Evolutionary conservation across 768 basidiomycete genomes (phyloP).

Genomic region (Lactarius deliciosus): DNA sequence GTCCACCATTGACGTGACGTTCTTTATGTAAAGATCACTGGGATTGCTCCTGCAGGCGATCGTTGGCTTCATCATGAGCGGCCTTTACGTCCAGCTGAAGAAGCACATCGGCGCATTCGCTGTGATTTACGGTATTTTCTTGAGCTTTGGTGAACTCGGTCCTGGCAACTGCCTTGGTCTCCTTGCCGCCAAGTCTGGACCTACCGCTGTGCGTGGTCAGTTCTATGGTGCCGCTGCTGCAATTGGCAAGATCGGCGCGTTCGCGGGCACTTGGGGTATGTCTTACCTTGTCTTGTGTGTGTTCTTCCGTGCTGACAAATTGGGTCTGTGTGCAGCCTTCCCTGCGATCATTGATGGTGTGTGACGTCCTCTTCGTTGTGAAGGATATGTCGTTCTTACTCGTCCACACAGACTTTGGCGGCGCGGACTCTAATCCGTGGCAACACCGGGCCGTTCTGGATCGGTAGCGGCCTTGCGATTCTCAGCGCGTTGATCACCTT

Average conservation of each 20-base stretch:
- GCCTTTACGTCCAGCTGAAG: constrained; percentile 63
- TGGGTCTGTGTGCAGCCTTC: constrained; percentile 46
- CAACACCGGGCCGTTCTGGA: constrained; percentile 86
- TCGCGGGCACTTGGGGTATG: constrained; percentile 78
- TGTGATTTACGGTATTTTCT: constrained; percentile 88
- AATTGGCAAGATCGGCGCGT: constrained; percentile 81
- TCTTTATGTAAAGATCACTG: constrained; percentile 55
- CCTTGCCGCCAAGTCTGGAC: constrained; percentile 80
- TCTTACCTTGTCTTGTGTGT: constrained; percentile 12
- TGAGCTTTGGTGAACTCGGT: constrained; percentile 85
- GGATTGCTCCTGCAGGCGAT: constrained; percentile 66
- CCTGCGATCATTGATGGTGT: constrained; percentile 62
- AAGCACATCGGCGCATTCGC: constrained; percentile 73
- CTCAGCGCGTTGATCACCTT: constrained; percentile 72
- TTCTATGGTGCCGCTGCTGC: constrained; percentile 88
- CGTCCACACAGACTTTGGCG: constrained; percentile 58
- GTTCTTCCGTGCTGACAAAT: not conserved
- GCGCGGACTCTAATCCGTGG: constrained; percentile 49
- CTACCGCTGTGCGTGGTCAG: constrained; percentile 83
- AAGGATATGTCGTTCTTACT: constrained; percentile 6
- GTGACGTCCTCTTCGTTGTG: constrained; percentile 23
- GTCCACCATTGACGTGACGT: constrained; percentile 9
- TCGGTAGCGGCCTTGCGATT: constrained; percentile 80
- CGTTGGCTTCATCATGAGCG: constrained; percentile 89
- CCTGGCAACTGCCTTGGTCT: constrained; percentile 88